These are phyloP conservation scores for Lolium perenne DNA, from an alignment of 176 grass and related monocot genomes.

Conservation along the genomic window DNA sequence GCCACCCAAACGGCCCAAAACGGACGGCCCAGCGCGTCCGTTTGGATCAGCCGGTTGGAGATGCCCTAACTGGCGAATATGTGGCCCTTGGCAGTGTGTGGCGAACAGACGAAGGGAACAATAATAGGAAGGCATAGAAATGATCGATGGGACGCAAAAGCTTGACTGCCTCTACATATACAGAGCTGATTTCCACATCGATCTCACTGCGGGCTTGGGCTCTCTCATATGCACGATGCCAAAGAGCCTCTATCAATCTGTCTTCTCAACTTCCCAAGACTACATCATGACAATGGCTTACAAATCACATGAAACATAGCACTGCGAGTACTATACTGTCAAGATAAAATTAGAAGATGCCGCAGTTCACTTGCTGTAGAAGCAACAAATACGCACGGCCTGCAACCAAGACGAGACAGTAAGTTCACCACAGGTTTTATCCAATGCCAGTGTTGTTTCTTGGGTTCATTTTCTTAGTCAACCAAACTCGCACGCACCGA, in stretches of 20 bases:
- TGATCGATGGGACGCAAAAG: constrained; percentile 32
- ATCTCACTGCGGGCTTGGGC: neutral
- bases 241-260: neutral
- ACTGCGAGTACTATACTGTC: neutral
- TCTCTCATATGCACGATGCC: neutral
- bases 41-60: too few species aligned
- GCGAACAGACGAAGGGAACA: neutral
- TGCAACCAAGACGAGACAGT: neutral
- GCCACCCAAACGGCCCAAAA: too few species aligned
- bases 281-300: neutral
- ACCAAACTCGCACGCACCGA: neutral
- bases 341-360: neutral
- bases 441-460: neutral
- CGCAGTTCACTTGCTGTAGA: neutral
- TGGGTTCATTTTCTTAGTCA: neutral
- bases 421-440: neutral
- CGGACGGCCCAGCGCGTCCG: too few species aligned
- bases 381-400: neutral
- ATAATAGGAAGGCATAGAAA: constrained; percentile 4
- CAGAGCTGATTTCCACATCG: constrained; percentile 7
- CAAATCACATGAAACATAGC: neutral
- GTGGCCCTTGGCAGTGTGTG: constrained; percentile 23
- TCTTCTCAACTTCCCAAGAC: neutral
- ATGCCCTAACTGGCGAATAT: too few species aligned
- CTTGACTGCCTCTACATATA: neutral